Evolutionary conservation across 2,329 filamentous ascomycete species (phyloP).

Genomic region (Xylaria multiplex): DNA sequence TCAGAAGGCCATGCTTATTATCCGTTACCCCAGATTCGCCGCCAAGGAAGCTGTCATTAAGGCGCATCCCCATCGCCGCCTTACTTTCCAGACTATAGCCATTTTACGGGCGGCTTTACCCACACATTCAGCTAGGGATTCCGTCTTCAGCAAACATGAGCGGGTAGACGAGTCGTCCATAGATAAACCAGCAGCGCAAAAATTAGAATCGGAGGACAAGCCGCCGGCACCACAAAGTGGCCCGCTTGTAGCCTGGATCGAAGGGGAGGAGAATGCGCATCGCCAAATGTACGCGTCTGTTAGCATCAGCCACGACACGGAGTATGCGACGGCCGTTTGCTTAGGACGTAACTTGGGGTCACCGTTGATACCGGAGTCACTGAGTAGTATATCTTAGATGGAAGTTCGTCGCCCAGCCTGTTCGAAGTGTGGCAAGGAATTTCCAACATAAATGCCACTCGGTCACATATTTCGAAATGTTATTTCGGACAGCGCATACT

Average conservation of each 20-base stretch:
- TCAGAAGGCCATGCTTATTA: background rate
- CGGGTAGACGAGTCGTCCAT: background rate
- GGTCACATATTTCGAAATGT: background rate
- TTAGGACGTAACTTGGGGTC: conserved; percentile 54
- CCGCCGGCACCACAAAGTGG: conserved; percentile 45
- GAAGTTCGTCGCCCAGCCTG: background rate
- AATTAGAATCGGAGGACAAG: background rate
- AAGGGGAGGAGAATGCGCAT: conserved; percentile 55
- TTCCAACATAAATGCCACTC: background rate
- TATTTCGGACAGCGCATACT: background rate
- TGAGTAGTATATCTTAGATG: background rate
- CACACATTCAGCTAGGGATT: background rate
- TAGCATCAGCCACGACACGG: conserved; percentile 88
- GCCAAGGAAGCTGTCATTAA: conserved; percentile 82
- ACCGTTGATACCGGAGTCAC: background rate
- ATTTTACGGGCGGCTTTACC: conserved; percentile 17
- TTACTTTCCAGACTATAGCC: conserved; percentile 71
- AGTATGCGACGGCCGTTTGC: conserved; percentile 79
- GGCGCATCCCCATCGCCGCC: conserved; percentile 67
- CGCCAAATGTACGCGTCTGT: conserved; percentile 64
- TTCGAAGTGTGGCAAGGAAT: background rate
- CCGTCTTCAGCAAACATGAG: background rate
- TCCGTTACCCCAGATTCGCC: conserved; percentile 62
- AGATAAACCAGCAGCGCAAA: background rate
- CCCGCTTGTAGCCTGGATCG: conserved; percentile 54